These are phyloP conservation scores for Sergeia podlipaevii DNA, from an alignment of 208 protist species.

Conservation along the genomic window DNA sequence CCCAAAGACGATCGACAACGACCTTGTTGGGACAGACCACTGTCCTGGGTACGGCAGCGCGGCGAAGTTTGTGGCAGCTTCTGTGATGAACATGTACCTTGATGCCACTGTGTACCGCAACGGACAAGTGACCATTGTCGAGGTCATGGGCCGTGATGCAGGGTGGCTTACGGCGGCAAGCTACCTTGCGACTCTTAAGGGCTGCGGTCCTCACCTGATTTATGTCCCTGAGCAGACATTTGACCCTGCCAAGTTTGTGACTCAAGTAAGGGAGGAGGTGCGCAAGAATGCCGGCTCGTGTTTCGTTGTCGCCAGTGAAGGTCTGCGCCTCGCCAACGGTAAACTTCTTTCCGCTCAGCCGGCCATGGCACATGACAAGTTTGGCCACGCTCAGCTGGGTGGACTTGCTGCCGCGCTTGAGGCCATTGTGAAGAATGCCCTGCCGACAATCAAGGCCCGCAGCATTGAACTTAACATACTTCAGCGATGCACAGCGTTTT, in stretches of 20 bases:
- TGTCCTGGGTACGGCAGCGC: constrained; percentile 10
- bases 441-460: not conserved
- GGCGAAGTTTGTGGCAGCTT: constrained; percentile 7
- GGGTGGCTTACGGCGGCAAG: constrained; percentile 6
- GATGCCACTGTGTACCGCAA: constrained; percentile 7
- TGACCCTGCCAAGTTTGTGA: not conserved
- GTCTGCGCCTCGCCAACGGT: not conserved
- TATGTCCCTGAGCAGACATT: constrained; percentile 4
- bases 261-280: constrained; percentile 4
- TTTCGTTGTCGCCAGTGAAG: constrained; percentile 5
- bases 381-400: not conserved
- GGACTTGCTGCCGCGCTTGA: not conserved
- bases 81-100: constrained; percentile 9
- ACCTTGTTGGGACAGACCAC: constrained; percentile 22
- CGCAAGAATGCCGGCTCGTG: not conserved
- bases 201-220: constrained; percentile 1
- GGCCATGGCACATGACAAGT: not conserved
- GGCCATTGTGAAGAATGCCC: not conserved
- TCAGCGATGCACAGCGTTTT: not conserved
- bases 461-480: not conserved
- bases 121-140: constrained; percentile 9
- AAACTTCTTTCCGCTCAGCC: not conserved
- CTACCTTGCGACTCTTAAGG: not conserved
- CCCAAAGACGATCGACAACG: constrained; percentile 80
- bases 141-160: constrained; percentile 10